Evolutionary conservation across 495 filamentous ascomycete genomes (phyloP).

Genomic region (Hypomontagnella monticulosa): DNA sequence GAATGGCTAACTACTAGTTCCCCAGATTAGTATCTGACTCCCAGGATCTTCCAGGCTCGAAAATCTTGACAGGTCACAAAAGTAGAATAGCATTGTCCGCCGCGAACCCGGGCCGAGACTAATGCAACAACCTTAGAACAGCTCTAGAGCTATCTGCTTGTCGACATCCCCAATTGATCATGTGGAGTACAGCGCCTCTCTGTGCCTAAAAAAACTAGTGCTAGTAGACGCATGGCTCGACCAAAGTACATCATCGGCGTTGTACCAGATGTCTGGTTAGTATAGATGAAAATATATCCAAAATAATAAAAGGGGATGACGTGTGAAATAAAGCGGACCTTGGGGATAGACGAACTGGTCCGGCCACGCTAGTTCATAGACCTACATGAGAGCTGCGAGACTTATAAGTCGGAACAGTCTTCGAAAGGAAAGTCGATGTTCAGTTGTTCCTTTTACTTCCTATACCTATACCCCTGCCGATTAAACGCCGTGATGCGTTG

Average conservation of each 20-base stretch:
- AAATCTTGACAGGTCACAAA: constrained; percentile 34
- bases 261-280: constrained; percentile 25
- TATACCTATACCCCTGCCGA: constrained; percentile 13
- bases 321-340: constrained; percentile 15
- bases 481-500: constrained; percentile 29
- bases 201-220: background rate
- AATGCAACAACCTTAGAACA: constrained; percentile 19
- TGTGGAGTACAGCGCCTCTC: constrained; percentile 18
- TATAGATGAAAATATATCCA: too few species aligned
- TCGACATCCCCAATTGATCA: constrained; percentile 38
- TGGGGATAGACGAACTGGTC: constrained; percentile 28
- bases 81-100: constrained; percentile 35
- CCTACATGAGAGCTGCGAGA: constrained; percentile 1
- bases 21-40: constrained; percentile 10
- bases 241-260: constrained; percentile 25
- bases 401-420: constrained; percentile 22
- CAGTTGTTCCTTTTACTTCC: background rate
- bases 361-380: constrained; percentile 11
- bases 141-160: constrained; percentile 25
- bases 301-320: constrained; percentile 17
- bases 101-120: constrained; percentile 27
- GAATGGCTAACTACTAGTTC: constrained; percentile 5
- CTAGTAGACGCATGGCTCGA: background rate
- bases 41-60: constrained; percentile 31
- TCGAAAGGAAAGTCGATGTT: constrained; percentile 4